Evolutionary conservation across 176 grass and related monocot genomes (phyloP).

Genomic region (Musa itinerans): DNA sequence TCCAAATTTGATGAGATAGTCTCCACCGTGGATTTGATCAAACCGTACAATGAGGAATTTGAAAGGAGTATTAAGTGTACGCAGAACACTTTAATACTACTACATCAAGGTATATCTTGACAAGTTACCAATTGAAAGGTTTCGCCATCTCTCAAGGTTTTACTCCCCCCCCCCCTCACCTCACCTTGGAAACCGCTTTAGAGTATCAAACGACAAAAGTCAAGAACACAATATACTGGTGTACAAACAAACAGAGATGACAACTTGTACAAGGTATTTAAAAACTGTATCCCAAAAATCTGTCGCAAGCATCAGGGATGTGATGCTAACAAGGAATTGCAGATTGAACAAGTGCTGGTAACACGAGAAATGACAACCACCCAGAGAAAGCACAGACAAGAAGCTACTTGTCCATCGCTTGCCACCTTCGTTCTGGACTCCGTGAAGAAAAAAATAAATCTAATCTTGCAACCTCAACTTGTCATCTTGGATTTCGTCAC

Average conservation of each 20-base stretch:
- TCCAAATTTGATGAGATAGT: no score
- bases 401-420: neutral
- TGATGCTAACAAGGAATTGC: neutral
- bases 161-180: no score
- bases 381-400: neutral
- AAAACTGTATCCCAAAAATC: neutral
- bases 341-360: neutral
- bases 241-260: neutral
- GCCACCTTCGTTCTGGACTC: neutral
- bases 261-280: neutral
- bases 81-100: no score
- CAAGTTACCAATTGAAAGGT: no score
- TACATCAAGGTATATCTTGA: no score
- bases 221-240: neutral
- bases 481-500: neutral
- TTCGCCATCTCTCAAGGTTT: no score
- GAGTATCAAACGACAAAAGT: neutral
- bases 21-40: no score
- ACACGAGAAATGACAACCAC: neutral
- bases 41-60: no score
- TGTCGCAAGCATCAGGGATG: neutral
- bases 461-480: neutral
- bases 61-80: no score
- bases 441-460: neutral
- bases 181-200: neutral